Evolutionary conservation across 345 rosid genomes (phyloP).

Genomic region (Hypericum perforatum): DNA sequence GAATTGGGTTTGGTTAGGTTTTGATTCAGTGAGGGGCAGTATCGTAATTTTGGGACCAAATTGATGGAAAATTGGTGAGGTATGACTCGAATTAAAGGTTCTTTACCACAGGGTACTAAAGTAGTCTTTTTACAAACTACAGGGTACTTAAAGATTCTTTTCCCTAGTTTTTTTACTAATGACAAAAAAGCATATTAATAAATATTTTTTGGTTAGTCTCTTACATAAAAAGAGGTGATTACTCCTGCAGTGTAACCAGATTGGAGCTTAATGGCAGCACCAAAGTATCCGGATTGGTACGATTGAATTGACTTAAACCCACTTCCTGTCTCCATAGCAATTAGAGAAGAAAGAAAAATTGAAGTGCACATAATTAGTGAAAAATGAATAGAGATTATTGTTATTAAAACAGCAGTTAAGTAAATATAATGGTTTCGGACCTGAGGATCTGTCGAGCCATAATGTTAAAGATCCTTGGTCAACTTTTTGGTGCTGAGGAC

Average conservation of each 20-base stretch:
- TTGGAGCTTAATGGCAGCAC: slow-evolving; percentile 76
- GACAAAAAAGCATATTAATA: too few relatives aligned
- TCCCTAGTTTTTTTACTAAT: too few relatives aligned
- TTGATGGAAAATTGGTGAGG: too few relatives aligned
- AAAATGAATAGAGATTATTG: neutral
- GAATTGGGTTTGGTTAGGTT: too few relatives aligned
- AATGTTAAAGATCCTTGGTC: neutral
- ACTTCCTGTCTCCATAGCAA: slow-evolving; percentile 47
- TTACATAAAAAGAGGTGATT: slow-evolving; percentile 27
- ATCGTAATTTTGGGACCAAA: too few relatives aligned
- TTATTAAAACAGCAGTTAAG: neutral
- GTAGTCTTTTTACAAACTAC: too few relatives aligned
- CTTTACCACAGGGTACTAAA: too few relatives aligned
- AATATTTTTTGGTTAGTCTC: neutral
- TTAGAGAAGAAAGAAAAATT: neutral
- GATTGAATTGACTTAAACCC: slow-evolving; percentile 14
- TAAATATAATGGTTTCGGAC: neutral
- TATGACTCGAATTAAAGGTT: too few relatives aligned
- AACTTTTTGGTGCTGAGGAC: slow-evolving; percentile 6
- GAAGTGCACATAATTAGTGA: neutral
- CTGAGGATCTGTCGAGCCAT: slow-evolving; percentile 4
- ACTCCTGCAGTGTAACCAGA: slow-evolving; percentile 95
- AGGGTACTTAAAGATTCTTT: too few relatives aligned
- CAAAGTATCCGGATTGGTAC: slow-evolving; percentile 13
- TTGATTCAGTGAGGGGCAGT: too few relatives aligned